Percentiles rank a stretch among this genome's conserved stretches.
Conservation (phyloP, 208 protist species). For the Wallacemonas collosoma region DNA sequence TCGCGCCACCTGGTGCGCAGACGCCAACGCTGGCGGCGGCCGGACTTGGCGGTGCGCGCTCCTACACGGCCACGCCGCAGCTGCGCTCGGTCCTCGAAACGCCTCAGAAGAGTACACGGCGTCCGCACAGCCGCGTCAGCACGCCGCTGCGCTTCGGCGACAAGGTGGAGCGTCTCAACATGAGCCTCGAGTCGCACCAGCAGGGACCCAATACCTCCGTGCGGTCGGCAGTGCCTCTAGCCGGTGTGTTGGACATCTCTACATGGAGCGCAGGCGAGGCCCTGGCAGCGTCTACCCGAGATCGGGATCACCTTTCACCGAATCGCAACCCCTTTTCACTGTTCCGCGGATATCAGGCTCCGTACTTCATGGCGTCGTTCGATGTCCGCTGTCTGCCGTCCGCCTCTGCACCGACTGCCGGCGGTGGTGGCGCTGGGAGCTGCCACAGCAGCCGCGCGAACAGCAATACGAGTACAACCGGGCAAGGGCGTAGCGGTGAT, state of each 20-base stretch:
- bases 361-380: slow-evolving; percentile 20
- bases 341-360: slow-evolving; percentile 22
- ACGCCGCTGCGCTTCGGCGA: slow-evolving; percentile 15
- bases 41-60: background rate
- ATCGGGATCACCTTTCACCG: slow-evolving; percentile 53
- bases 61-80: slow-evolving; percentile 19
- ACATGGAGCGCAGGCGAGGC: background rate
- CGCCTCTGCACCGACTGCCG: too few species aligned
- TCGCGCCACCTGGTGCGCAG: background rate
- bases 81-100: slow-evolving; percentile 32
- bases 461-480: too few species aligned
- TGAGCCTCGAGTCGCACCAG: slow-evolving; percentile 23
- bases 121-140: slow-evolving; percentile 15
- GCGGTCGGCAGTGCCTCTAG: background rate
- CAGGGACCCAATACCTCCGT: background rate
- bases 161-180: slow-evolving; percentile 19
- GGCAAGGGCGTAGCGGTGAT: too few species aligned
- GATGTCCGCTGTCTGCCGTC: slow-evolving; percentile 13
- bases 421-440: too few species aligned
- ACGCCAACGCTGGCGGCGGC: background rate
- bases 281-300: slow-evolving; percentile 1
- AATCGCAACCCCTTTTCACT: slow-evolving; percentile 68
- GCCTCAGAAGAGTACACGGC: slow-evolving; percentile 49
- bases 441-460: too few species aligned
- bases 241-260: too few species aligned